A percentile compares a stretch with the other conserved stretches of the same genome.
phyloP scores from a whole-genome alignment of 768 basidiomycete species.

The Fomitopsis pulvina region DNA sequence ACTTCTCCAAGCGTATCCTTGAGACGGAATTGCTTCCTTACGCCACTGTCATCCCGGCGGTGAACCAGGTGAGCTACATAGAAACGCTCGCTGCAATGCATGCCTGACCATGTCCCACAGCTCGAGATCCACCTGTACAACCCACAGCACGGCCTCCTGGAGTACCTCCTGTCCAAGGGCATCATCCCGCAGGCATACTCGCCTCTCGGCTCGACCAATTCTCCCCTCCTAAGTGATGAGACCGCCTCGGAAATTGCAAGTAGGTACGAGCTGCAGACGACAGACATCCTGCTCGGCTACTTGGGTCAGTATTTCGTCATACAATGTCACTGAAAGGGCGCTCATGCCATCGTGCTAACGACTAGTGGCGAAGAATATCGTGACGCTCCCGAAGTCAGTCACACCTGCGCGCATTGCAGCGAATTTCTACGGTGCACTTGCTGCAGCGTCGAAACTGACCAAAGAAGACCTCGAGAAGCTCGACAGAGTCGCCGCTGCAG shows the following conservation, averaged over 20 bases:
- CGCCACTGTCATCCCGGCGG: conserved; percentile 63
- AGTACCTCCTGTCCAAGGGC: conserved; percentile 54
- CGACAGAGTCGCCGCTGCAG: conserved; percentile 47
- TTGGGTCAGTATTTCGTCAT: conserved; percentile 35
- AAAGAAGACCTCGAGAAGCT: conserved; percentile 47
- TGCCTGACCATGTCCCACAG: conserved; percentile 25
- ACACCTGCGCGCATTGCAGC: conserved; percentile 59
- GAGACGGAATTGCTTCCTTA: conserved; percentile 64
- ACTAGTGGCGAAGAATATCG: conserved; percentile 54
- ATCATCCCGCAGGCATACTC: conserved; percentile 79
- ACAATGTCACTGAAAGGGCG: background rate
- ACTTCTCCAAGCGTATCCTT: conserved; percentile 63
- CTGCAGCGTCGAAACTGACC: conserved; percentile 39
- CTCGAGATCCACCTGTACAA: conserved; percentile 72
- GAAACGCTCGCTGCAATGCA: background rate
- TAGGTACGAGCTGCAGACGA: conserved; percentile 44
- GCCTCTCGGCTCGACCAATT: conserved; percentile 65
- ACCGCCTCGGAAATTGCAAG: conserved; percentile 51
- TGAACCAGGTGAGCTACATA: conserved; percentile 51
- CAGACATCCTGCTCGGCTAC: conserved; percentile 59
- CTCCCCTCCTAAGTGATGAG: conserved; percentile 61
- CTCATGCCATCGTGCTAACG: background rate
- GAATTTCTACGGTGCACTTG: conserved; percentile 47
- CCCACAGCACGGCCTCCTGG: conserved; percentile 62
- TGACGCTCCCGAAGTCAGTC: conserved; percentile 74